Evolutionary conservation across 2,329 filamentous ascomycete species (phyloP).

Genomic region (Fonsecaea pugnacius): DNA sequence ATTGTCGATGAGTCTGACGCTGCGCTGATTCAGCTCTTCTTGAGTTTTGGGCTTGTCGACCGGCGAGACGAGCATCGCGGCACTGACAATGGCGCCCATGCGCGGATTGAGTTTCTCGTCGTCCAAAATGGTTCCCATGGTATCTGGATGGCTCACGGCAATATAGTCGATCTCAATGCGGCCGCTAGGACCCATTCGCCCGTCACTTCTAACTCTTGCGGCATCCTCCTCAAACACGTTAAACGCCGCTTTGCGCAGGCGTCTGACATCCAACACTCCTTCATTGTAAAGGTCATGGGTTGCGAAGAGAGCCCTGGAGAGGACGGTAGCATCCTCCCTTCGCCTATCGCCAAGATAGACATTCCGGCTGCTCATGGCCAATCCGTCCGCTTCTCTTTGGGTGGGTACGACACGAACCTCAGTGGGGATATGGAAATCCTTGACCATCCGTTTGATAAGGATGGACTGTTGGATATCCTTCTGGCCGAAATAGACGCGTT

Average conservation of each 20-base stretch:
- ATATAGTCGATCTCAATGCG: conserved; percentile 88
- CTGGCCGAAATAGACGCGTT: conserved; percentile 89
- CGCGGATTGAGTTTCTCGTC: conserved; percentile 69
- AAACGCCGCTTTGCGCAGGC: conserved; percentile 74
- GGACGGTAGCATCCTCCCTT: conserved; percentile 71
- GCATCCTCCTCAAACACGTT: conserved; percentile 57
- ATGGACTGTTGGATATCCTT: conserved; percentile 98
- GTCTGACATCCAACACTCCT: conserved; percentile 60
- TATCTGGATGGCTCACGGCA: conserved; percentile 83
- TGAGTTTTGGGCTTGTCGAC: conserved; percentile 75
- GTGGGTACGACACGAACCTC: conserved; percentile 76
- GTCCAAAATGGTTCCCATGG: conserved; percentile 82
- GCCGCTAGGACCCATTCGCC: conserved; percentile 26
- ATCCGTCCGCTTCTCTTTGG: conserved; percentile 74
- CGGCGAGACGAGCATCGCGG: conserved; percentile 86
- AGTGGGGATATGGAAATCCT: conserved; percentile 81
- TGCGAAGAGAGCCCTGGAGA: conserved; percentile 70
- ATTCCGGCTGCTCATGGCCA: conserved; percentile 91
- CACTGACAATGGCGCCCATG: conserved; percentile 82
- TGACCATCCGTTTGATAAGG: conserved; percentile 81
- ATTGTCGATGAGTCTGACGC: conserved; percentile 92
- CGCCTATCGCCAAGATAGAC: conserved; percentile 83
- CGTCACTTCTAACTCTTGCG: conserved; percentile 40
- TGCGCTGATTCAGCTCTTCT: conserved; percentile 73
- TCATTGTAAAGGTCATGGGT: conserved; percentile 69